Conservation (phyloP, 2,329 filamentous ascomycete genomes). For the Exophiala sp. region DNA sequence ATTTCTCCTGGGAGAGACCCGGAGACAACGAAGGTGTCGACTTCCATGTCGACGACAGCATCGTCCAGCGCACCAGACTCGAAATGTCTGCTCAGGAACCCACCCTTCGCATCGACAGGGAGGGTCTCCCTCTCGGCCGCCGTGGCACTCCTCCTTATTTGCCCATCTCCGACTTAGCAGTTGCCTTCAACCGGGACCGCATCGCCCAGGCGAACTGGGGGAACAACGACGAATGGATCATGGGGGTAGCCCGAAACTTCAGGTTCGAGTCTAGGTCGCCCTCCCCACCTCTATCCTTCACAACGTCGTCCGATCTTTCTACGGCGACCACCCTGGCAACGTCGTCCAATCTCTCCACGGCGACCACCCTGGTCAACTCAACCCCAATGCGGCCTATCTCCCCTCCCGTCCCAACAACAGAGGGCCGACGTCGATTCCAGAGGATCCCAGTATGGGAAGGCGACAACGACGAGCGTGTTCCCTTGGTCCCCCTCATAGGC, state of each 20-base stretch:
- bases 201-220: neutral
- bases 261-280: too few relatives aligned
- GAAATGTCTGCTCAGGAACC: neutral
- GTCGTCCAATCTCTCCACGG: too few relatives aligned
- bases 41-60: constrained; percentile 3
- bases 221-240: too few relatives aligned
- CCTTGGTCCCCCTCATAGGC: neutral
- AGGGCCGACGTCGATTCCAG: neutral
- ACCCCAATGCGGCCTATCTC: neutral
- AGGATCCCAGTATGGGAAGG: neutral
- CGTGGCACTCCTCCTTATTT: neutral
- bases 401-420: neutral
- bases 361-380: neutral
- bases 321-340: too few relatives aligned
- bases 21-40: constrained; percentile 1
- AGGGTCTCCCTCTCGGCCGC: neutral
- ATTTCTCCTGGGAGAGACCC: constrained; percentile 3
- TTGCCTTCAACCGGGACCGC: neutral
- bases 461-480: neutral
- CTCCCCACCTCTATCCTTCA: too few relatives aligned
- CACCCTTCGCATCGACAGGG: neutral
- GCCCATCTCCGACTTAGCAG: neutral
- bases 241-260: neutral
- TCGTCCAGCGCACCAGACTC: neutral
- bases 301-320: too few relatives aligned